Conservation (phyloP, 2,329 filamentous ascomycete genomes). For the Calonectria pauciramosa region DNA sequence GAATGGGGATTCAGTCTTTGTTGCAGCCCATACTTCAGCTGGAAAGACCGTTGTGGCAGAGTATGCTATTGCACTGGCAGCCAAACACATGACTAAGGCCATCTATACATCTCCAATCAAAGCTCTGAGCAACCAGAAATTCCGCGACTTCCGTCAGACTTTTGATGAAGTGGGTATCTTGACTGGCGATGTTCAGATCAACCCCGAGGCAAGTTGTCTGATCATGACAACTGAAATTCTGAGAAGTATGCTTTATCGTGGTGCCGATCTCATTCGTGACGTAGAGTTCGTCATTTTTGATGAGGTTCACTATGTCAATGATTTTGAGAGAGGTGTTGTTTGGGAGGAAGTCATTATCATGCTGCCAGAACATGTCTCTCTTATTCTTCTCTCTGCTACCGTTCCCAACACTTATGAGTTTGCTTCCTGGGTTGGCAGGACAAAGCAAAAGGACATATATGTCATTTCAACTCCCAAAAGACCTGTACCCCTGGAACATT, state of each 20-base stretch:
- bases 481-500: conserved; percentile 95
- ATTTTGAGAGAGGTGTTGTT: conserved; percentile 93
- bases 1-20: conserved; percentile 96
- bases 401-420: conserved; percentile 99
- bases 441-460: conserved; percentile 99
- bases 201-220: conserved; percentile 95
- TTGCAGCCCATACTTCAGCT: conserved; percentile 96
- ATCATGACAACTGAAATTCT: conserved; percentile 99
- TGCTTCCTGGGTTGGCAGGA: conserved; percentile 97
- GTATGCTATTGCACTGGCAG: conserved; percentile 94
- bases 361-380: conserved; percentile 95
- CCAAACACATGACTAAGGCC: conserved; percentile 99
- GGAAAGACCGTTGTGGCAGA: conserved; percentile 99
- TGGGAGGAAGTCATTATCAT: conserved; percentile 99
- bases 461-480: conserved; percentile 98
- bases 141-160: conserved; percentile 89
- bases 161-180: conserved; percentile 98
- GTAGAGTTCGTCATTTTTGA: conserved; percentile 99
- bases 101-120: conserved; percentile 99
- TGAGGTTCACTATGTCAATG: conserved; percentile 99
- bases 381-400: conserved; percentile 95
- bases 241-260: conserved; percentile 97
- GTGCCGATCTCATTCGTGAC: conserved; percentile 94
- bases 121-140: conserved; percentile 98
- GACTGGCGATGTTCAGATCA: conserved; percentile 98